Base-by-base conservation (phyloP, 257 asterid species). In the Fraxinus excelsior region DNA sequence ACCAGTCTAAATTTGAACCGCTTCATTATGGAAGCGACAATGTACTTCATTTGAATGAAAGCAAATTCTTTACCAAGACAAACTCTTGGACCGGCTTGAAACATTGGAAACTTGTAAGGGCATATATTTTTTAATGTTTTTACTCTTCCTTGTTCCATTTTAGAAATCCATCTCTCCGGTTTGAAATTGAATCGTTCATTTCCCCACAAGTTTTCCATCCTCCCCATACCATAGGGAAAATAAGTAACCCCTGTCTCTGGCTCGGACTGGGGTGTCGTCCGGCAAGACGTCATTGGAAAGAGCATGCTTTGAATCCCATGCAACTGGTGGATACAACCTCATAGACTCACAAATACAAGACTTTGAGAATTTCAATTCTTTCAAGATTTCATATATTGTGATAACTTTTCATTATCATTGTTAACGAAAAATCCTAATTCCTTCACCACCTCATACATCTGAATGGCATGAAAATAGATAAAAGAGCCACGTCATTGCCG, bases 211-310 rank as follows among this genome's bases (percentile, higher is more conserved):
- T 75, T 76, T 82, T 83, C 89, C 89, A 87, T 88, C 79, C 96
- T 91, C 78, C 95, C 97, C 96, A 89, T 89, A 8, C 96, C 97
- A 40, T 91, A 92, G 0, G 92, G 96, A 70, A 91, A 88, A 75
- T 89, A 90, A 4, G 97, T 92, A 9, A 92, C 93, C 77, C n/a
- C 96, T 76, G 76, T 89, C 92, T 7, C 97, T 95, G 6, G 85
- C 80, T 35, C 69, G 67, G 38, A 82, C 82, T 73, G 6, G 76
- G 62, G 86, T 84, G 46, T 89, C 91, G 46, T 87, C 91, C 4
- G 91, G 90, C 87, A 89, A 74, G 29, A 62, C 6, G 53, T 89
- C 91, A 53, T 80, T 70, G n/a, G 78, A 44, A 0, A 58, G 28
- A 0, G 91, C 87, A 76, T 89, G 91, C 72, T 87, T 87, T 9